These are phyloP conservation scores for Pseudoneurospora amorphoporcata DNA, from an alignment of 495 filamentous ascomycete genomes.

Conservation along the genomic window DNA sequence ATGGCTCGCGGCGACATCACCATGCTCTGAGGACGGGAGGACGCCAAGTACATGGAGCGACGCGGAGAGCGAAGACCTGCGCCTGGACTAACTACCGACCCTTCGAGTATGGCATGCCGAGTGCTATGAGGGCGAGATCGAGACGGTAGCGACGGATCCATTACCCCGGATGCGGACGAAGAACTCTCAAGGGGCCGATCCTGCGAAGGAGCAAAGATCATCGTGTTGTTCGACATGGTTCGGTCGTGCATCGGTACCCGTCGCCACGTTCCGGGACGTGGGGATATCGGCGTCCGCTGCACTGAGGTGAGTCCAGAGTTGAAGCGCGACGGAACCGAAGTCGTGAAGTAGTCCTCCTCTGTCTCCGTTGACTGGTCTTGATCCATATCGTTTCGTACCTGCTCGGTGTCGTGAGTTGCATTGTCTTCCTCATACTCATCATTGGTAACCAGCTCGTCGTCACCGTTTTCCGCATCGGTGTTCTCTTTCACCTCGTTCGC, in stretches of 20 bases:
- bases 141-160: conserved; percentile 14
- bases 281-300: conserved; percentile 15
- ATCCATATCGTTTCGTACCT: neutral
- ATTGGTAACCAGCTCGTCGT: conserved; percentile 81
- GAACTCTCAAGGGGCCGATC: conserved; percentile 29
- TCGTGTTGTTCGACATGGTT: conserved; percentile 66
- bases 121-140: conserved; percentile 24
- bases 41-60: conserved; percentile 27
- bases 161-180: conserved; percentile 33
- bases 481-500: conserved; percentile 32
- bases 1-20: conserved; percentile 41
- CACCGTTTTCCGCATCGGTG: conserved; percentile 75
- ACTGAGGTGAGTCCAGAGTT: conserved; percentile 11
- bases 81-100: conserved; percentile 26
- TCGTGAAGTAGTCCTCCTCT: conserved; percentile 42
- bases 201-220: conserved; percentile 55
- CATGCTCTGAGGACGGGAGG: conserved; percentile 33
- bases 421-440: conserved; percentile 47
- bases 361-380: conserved; percentile 5
- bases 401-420: conserved; percentile 19
- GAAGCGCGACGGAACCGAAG: conserved; percentile 23
- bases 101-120: conserved; percentile 24
- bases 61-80: conserved; percentile 40
- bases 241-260: conserved; percentile 43
- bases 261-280: conserved; percentile 21